Evolutionary conservation across 148 eudicot genomes (phyloP), one percentile per base, ranked within the genome.

Genomic region (Persicaria tinctoria): DNA sequence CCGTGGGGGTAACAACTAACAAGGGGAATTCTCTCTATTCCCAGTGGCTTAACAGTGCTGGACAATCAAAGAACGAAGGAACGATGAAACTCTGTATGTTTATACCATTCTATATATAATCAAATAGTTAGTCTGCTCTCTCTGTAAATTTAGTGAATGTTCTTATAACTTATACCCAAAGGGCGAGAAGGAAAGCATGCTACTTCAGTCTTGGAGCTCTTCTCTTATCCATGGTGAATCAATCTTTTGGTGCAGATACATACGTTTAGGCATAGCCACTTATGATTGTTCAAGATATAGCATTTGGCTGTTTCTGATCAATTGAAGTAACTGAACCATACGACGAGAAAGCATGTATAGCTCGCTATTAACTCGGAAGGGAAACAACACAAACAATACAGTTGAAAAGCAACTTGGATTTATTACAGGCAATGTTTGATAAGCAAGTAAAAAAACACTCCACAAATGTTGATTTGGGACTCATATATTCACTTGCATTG

Each of bases 81-180:
- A 50, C 3, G 51, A 49, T 7, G 51, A 11, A 64, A 64, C 38
- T 64, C 47, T 64, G 46, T 64, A 38, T 64, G 70, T 64, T 64
- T 64, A 64, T 64, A 64, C 46, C 46, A 32, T 32, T 64, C 17
- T 64, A 41, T 38, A 16, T 64, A 41, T 38, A 16, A 41, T 32
- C 46, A 62, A 27, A 62, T 32, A 62, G 68, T 59, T 18, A 18
- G 11, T 64, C 46, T 38, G 70, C 41, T 64, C 41, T 41, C 70
- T 38, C 46, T 64, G 41, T 38, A 64, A 64, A 64, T 64, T 64
- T n/a, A 41, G 47, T 64, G 68, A 44, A 64, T 64, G 14, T 64
- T 23, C 1, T 23, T 23, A 23, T 23, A 23, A 5, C 70, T 41
- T 59, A 44, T 62, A 62, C 44, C 68, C 12, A 41, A 62, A 62